Evolutionary conservation across 257 asterid species (phyloP).

Genomic region (Haberlea rhodopensis): DNA sequence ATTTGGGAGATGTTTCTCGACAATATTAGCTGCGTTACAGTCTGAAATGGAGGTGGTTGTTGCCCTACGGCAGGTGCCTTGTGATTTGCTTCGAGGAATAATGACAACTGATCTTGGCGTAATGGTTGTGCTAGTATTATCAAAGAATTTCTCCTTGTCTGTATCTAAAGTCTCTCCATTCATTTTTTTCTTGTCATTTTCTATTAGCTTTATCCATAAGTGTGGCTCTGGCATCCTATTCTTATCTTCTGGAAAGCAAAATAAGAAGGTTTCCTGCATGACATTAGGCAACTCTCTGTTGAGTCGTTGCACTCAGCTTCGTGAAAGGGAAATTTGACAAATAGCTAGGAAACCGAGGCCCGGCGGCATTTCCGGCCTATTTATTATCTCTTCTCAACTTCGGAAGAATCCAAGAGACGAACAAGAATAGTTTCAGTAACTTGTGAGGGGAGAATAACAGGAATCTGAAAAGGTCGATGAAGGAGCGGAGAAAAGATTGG

Average conservation of each 20-base stretch:
- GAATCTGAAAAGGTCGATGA: not conserved
- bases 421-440: slow-evolving; percentile 21
- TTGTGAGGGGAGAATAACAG: slow-evolving; percentile 18
- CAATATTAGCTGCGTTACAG: slow-evolving; percentile 16
- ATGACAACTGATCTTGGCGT: slow-evolving; percentile 77
- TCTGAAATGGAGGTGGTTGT: slow-evolving; percentile 52
- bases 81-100: slow-evolving; percentile 75
- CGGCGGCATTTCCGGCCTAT: slow-evolving; percentile 29
- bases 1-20: slow-evolving; percentile 74
- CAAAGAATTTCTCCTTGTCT: slow-evolving; percentile 32
- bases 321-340: slow-evolving; percentile 6
- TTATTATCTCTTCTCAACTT: not conserved
- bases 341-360: slow-evolving; percentile 23
- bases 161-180: slow-evolving; percentile 27
- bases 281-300: not conserved
- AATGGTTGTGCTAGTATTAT: slow-evolving; percentile 33
- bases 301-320: slow-evolving; percentile 20
- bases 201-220: slow-evolving; percentile 24
- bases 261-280: not conserved
- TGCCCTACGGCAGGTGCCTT: slow-evolving; percentile 61
- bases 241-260: not conserved
- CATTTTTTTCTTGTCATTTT: slow-evolving; percentile 26
- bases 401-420: not conserved
- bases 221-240: slow-evolving; percentile 51
- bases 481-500: slow-evolving; percentile 24